Base-by-base conservation (phyloP, 2,329 filamentous ascomycete genomes). In the Sclerotinia sclerotiorum region DNA sequence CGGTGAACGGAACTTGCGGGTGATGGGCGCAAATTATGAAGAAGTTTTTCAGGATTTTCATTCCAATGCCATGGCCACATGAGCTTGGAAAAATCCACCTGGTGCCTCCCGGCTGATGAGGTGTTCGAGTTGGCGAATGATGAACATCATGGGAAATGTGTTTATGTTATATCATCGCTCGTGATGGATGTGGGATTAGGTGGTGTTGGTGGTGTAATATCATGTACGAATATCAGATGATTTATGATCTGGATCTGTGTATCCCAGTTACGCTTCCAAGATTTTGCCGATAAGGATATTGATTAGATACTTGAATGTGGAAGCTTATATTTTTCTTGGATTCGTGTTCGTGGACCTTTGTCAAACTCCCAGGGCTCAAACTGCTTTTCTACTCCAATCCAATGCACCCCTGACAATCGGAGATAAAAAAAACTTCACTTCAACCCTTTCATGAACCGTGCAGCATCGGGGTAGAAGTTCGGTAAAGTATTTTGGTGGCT, bases 371-470 rank as follows among this genome's bases (percentile, higher is more conserved):
- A 21, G 27, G 35, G 21, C 42, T 56, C 44, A 46, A 32, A 32
- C 44, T 61, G 13, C 10, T n/a, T 35, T 48, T 29, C 58, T 32
- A 24, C 21, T 42, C 55, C 13, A 57, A 42, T 57, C 32, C 21
- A 42, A 62, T 51, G 21, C 58, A 17, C 46, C 58, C 58, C 29
- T 49, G 46, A 21, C 29, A 51, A 24, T 52, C 60, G 62, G 62
- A 55, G 62, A 44, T 44, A 63, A 54, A 63, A 27, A 24, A 27
- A 24, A n/a, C 19, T 32, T 61, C 46, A 62, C 58, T 51, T 27
- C 58, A 62, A 48, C 64, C 64, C 54, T 32, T 58, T 60, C 54
- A 67, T 48, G 64, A 67, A 61, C 64, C 32, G 64, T 67, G 64
- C 64, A 35, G 55, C 44, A 32, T 44, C 42, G 60, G 64, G 29